Conservation (phyloP, 306 rosid genomes). For the Trifolium repens region DNA sequence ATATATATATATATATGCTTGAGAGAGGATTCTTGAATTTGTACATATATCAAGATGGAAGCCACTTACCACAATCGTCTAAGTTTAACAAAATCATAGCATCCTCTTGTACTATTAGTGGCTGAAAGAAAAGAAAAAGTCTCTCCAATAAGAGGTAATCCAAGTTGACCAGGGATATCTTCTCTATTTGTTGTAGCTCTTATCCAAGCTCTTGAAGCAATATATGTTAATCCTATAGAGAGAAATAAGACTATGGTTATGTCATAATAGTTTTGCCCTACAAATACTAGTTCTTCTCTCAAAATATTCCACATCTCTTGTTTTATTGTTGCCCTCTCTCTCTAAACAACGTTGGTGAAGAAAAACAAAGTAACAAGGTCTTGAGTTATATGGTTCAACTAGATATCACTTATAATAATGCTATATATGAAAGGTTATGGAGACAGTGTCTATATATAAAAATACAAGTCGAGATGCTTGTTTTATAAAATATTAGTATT, state of each 20-base stretch:
- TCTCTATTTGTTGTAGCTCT: slow-evolving; percentile 35
- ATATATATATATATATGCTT: neutral
- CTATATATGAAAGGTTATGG: slow-evolving; percentile 21
- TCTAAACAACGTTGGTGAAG: slow-evolving; percentile 31
- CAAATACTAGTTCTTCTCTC: slow-evolving; percentile 47
- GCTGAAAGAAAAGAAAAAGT: slow-evolving; percentile 77
- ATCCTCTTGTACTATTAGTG: slow-evolving; percentile 65
- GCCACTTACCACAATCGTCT: slow-evolving; percentile 68
- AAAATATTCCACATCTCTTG: slow-evolving; percentile 50
- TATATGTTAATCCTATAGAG: slow-evolving; percentile 49
- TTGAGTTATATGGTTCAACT: slow-evolving; percentile 20
- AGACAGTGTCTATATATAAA: neutral
- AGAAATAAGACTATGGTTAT: slow-evolving; percentile 43
- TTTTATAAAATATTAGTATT: slow-evolving; percentile 27
- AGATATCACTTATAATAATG: slow-evolving; percentile 19
- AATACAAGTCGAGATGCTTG: slow-evolving; percentile 22
- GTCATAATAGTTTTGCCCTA: slow-evolving; percentile 43
- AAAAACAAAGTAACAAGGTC: slow-evolving; percentile 19
- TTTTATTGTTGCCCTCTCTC: slow-evolving; percentile 37
- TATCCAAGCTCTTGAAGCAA: slow-evolving; percentile 56
- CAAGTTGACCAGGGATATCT: slow-evolving; percentile 64
- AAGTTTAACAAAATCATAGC: slow-evolving; percentile 75
- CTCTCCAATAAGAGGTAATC: slow-evolving; percentile 73
- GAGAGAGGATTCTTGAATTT: slow-evolving; percentile 12
- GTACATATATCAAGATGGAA: slow-evolving; percentile 18